Conservation (phyloP, 257 asterid genomes). For the Agastache rugosa region DNA sequence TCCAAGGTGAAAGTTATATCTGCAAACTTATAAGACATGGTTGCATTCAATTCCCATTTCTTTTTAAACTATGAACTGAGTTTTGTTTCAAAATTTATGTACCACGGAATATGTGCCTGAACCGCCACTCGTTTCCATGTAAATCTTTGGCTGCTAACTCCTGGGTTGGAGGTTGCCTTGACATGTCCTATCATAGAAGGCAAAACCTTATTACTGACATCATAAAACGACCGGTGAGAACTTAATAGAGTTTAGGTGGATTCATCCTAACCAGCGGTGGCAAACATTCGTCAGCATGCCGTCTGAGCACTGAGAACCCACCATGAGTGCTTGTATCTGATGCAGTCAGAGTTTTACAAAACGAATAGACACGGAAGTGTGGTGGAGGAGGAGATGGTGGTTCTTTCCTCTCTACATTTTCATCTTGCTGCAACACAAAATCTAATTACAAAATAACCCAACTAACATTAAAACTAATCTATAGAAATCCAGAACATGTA, state of each 20-base stretch:
- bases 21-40: not conserved
- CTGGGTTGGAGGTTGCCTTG: slow-evolving; percentile 96
- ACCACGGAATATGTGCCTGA: slow-evolving; percentile 96
- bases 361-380: slow-evolving; percentile 82
- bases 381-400: slow-evolving; percentile 61
- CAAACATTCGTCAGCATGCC: slow-evolving; percentile 97
- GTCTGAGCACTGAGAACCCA: slow-evolving; percentile 90
- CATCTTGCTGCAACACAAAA: slow-evolving; percentile 70
- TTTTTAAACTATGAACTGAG: not conserved
- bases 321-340: slow-evolving; percentile 99
- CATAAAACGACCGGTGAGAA: not conserved
- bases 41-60: not conserved
- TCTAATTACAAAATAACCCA: slow-evolving; percentile 27
- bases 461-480: slow-evolving; percentile 25
- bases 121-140: slow-evolving; percentile 94
- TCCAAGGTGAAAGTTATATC: not conserved
- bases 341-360: slow-evolving; percentile 94
- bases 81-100: slow-evolving; percentile 4
- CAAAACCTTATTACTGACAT: slow-evolving; percentile 16
- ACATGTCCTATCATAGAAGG: slow-evolving; percentile 71
- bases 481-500: slow-evolving; percentile 1
- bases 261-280: slow-evolving; percentile 79
- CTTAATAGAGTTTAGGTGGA: not conserved
- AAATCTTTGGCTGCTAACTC: slow-evolving; percentile 90
- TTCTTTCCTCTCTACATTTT: slow-evolving; percentile 71